Conservation (phyloP, 139 green algal genomes). For the Diplosphaera chodatii region DNA sequence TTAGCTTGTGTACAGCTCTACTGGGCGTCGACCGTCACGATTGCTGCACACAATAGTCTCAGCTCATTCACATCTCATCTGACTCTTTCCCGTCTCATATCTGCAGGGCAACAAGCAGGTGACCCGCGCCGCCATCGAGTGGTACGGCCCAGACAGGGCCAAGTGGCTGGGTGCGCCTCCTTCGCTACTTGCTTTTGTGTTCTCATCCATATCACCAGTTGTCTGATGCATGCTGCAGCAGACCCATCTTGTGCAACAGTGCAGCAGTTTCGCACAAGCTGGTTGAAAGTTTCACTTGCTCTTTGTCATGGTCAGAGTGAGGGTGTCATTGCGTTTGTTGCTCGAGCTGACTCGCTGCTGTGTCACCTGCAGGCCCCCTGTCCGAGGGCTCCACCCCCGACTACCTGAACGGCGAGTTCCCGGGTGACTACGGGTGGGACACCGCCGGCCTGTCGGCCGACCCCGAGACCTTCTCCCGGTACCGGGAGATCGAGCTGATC, state of each 20-base stretch:
- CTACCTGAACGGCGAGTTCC: slow-evolving; percentile 59
- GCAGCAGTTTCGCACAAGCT: too few relatives aligned
- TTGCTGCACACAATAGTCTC: too few relatives aligned
- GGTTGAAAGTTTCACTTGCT: too few relatives aligned
- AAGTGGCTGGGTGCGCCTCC: slow-evolving; percentile 43
- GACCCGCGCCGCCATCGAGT: slow-evolving; percentile 61
- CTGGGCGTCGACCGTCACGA: too few relatives aligned
- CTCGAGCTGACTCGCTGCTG: too few relatives aligned
- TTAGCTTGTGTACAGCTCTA: too few relatives aligned
- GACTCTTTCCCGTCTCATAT: background rate
- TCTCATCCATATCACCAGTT: too few relatives aligned
- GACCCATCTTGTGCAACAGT: too few relatives aligned
- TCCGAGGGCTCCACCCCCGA: slow-evolving; percentile 7
- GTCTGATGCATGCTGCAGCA: too few relatives aligned
- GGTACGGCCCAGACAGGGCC: slow-evolving; percentile 56
- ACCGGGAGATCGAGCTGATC: slow-evolving; percentile 76
- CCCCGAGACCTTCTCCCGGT: slow-evolving; percentile 84
- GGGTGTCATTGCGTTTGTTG: too few relatives aligned
- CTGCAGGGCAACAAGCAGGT: slow-evolving; percentile 42
- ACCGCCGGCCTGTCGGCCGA: slow-evolving; percentile 93
- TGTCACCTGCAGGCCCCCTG: slow-evolving; percentile 7
- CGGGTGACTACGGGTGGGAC: slow-evolving; percentile 96
- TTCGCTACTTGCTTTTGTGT: too few relatives aligned
- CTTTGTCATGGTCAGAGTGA: too few relatives aligned
- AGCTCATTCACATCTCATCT: background rate